These are phyloP conservation scores for Alternaria ethzedia DNA, from an alignment of 2,329 filamentous ascomycete species.

Conservation along the genomic window DNA sequence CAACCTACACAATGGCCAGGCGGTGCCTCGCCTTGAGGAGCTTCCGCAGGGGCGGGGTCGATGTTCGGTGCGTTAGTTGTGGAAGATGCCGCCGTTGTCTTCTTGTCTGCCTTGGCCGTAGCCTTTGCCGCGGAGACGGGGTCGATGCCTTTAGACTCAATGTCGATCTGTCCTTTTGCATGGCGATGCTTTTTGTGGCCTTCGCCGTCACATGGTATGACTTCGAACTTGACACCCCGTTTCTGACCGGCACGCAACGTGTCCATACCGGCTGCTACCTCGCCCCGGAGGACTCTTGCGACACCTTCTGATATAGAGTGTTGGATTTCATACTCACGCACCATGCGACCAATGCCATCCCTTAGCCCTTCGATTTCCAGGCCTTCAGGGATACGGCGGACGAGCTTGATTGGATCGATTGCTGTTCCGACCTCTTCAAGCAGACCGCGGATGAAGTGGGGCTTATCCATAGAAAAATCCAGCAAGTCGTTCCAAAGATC, in stretches of 20 bases:
- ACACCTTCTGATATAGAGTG: constrained; percentile 90
- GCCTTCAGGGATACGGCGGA: constrained; percentile 88
- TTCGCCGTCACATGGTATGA: constrained; percentile 57
- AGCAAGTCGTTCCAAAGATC: constrained; percentile 96
- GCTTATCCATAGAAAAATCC: constrained; percentile 97
- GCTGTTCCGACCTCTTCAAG: constrained; percentile 93
- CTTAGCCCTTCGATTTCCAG: constrained; percentile 89
- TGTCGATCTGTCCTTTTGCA: constrained; percentile 30
- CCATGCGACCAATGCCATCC: constrained; percentile 86
- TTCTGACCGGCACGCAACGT: constrained; percentile 79
- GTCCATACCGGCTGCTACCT: constrained; percentile 85
- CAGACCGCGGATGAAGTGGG: constrained; percentile 87
- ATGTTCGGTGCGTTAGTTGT: constrained; percentile 23
- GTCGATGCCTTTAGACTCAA: constrained; percentile 38
- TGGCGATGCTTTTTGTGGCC: constrained; percentile 17
- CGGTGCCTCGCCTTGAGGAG: constrained; percentile 32
- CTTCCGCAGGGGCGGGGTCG: constrained; percentile 30
- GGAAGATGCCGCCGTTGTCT: constrained; percentile 27
- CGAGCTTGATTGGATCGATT: constrained; percentile 89
- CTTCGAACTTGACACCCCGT: constrained; percentile 87
- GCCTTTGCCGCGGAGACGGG: constrained; percentile 31
- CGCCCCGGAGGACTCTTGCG: constrained; percentile 82
- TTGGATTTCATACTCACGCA: constrained; percentile 95
- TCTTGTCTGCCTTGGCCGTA: constrained; percentile 28
- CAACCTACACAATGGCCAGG: constrained; percentile 47